Conservation (phyloP, 106 monocot species). For the Platanthera zijinensis region DNA sequence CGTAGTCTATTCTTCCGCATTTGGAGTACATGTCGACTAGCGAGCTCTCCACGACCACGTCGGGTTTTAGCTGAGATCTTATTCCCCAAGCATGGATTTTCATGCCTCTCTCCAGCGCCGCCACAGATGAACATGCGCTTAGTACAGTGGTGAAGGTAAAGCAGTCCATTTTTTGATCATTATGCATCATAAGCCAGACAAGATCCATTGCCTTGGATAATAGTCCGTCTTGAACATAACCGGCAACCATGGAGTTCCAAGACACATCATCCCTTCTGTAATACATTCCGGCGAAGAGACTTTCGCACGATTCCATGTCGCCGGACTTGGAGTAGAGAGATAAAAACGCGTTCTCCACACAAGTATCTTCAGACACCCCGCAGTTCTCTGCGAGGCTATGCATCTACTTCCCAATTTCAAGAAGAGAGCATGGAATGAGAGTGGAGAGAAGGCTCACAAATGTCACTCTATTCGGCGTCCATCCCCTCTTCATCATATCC, state of each 20-base stretch:
- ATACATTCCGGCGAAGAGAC: conserved; percentile 52
- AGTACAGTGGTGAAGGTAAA: conserved; percentile 60
- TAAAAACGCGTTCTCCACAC: conserved; percentile 61
- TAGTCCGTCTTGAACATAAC: conserved; percentile 70
- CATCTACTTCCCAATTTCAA: conserved; percentile 40
- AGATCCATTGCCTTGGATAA: conserved; percentile 60
- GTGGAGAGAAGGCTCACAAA: conserved; percentile 52
- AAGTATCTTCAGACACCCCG: conserved; percentile 26
- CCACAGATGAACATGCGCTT: conserved; percentile 69
- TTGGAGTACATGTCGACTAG: conserved; percentile 94
- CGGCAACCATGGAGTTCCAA: conserved; percentile 85
- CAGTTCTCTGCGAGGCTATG: conserved; percentile 46
- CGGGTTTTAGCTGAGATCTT: conserved; percentile 27
- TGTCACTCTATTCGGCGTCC: conserved; percentile 59
- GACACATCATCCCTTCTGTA: conserved; percentile 55
- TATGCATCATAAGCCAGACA: conserved; percentile 68
- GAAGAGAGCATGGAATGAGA: conserved; percentile 42
- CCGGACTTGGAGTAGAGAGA: conserved; percentile 69
- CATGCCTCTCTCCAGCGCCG: conserved; percentile 72
- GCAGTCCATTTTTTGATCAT: conserved; percentile 48
- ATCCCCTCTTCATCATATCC: conserved; percentile 62
- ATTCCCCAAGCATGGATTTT: conserved; percentile 70
- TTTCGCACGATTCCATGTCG: conserved; percentile 48
- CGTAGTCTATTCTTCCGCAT: conserved; percentile 78
- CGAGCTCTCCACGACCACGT: conserved; percentile 71